Percentiles rank a stretch among this genome's conserved stretches.
Conservation (phyloP, 2,329 filamentous ascomycete species). For the Scedosporium aurantiacum region DNA sequence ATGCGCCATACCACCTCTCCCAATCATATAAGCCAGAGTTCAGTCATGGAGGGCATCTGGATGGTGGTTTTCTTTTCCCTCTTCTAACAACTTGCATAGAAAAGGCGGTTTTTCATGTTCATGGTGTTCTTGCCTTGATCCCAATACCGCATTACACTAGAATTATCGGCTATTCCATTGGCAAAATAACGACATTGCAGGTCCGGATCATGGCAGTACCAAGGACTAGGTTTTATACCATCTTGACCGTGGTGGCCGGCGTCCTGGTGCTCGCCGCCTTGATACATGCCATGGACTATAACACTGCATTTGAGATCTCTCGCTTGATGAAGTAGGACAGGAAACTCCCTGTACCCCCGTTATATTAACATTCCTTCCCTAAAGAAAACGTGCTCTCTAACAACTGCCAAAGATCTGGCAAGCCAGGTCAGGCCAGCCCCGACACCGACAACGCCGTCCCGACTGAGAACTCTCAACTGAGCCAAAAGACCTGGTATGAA, state of each 20-base stretch:
- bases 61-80: too few species aligned
- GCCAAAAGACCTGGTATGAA: not conserved
- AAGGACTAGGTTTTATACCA: not conserved
- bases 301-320: not conserved
- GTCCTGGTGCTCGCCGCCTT: not conserved
- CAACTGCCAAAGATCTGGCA: not conserved
- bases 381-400: not conserved
- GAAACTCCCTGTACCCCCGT: not conserved
- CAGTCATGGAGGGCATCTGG: too few species aligned
- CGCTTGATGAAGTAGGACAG: not conserved
- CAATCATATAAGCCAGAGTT: too few species aligned
- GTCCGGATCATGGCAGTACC: not conserved
- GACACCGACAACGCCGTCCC: not conserved
- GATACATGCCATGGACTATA: not conserved
- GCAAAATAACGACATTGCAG: too few species aligned
- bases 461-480: not conserved
- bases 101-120: too few species aligned
- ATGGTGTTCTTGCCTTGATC: too few species aligned
- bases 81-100: too few species aligned
- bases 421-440: not conserved
- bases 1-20: too few species aligned
- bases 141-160: too few species aligned
- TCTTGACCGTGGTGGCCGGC: not conserved
- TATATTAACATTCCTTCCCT: not conserved
- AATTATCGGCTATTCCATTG: too few species aligned